These are phyloP conservation scores for Fraxinus floribunda DNA, from an alignment of 305 asterid genomes.

Conservation along the genomic window DNA sequence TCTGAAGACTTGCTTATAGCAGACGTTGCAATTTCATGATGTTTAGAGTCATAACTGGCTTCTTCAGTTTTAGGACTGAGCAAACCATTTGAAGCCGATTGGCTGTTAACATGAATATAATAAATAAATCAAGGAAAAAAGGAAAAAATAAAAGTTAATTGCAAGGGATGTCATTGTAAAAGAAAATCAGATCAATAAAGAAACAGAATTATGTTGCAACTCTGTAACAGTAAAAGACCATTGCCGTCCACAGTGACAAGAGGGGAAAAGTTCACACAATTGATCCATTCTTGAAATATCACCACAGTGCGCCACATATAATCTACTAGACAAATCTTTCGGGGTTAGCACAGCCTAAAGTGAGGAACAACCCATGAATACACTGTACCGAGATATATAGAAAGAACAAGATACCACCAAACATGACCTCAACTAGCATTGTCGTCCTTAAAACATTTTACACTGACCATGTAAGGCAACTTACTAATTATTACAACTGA, in stretches of 20 bases:
- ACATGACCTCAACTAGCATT: background rate
- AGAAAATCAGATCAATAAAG: background rate
- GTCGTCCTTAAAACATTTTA: background rate
- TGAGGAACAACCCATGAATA: background rate
- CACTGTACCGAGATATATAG: background rate
- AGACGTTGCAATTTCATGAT: conserved; percentile 23
- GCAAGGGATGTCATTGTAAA: background rate
- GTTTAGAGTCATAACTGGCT: conserved; percentile 23
- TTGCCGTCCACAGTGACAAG: background rate
- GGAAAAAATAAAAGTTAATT: background rate
- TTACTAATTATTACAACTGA: background rate
- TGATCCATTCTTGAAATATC: background rate
- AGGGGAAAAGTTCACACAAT: background rate
- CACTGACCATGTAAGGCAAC: background rate
- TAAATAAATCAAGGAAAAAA: background rate
- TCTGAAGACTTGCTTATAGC: conserved; percentile 33
- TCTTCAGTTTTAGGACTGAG: conserved; percentile 20
- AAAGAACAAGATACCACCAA: background rate
- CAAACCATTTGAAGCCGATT: conserved; percentile 27
- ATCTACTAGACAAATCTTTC: background rate
- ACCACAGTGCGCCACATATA: background rate
- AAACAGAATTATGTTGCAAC: background rate
- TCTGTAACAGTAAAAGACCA: background rate
- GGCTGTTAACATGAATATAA: conserved; percentile 20
- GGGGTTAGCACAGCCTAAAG: background rate